Percentiles rank a stretch among this genome's conserved stretches.
These are phyloP conservation scores for Nectriaceae sp. DNA, from an alignment of 2,329 filamentous ascomycete species.

Conservation along the genomic window DNA sequence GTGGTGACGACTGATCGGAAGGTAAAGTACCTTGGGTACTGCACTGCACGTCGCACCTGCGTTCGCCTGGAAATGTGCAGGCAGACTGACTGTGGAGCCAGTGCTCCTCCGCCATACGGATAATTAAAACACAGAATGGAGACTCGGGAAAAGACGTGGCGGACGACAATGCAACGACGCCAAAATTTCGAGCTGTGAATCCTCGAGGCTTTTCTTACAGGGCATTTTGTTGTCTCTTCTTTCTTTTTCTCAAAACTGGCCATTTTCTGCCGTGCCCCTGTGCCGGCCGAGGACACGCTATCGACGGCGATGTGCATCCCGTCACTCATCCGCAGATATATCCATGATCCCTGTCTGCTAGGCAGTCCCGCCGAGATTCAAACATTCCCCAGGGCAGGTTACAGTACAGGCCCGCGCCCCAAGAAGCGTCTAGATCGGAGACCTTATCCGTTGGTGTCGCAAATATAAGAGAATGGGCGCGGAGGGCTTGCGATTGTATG, in stretches of 20 bases:
- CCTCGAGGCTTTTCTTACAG: too few species aligned
- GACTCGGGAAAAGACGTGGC: neutral
- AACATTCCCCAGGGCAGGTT: constrained; percentile 10
- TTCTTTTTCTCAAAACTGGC: constrained; percentile 1
- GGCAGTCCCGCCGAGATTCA: constrained; percentile 6
- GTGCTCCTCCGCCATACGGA: too few species aligned
- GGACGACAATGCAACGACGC: too few species aligned
- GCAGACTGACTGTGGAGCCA: too few species aligned
- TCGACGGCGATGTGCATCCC: constrained; percentile 3
- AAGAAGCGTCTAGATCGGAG: constrained; percentile 10
- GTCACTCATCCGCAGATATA: constrained; percentile 4
- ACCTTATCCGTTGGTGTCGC: too few species aligned
- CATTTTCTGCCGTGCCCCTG: neutral
- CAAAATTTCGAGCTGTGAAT: too few species aligned
- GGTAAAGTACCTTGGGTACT: too few species aligned
- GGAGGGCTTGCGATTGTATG: constrained; percentile 6
- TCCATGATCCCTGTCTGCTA: constrained; percentile 2
- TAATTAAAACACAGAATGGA: too few species aligned
- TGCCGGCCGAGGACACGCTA: constrained; percentile 5
- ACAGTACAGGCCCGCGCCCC: constrained; percentile 1
- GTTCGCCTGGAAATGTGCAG: too few species aligned
- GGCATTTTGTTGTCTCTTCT: constrained; percentile 2
- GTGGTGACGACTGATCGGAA: too few species aligned
- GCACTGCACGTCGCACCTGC: too few species aligned
- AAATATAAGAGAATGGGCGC: too few species aligned